Conservation (phyloP, 257 asterid species). For the Solanum tarijense region DNA sequence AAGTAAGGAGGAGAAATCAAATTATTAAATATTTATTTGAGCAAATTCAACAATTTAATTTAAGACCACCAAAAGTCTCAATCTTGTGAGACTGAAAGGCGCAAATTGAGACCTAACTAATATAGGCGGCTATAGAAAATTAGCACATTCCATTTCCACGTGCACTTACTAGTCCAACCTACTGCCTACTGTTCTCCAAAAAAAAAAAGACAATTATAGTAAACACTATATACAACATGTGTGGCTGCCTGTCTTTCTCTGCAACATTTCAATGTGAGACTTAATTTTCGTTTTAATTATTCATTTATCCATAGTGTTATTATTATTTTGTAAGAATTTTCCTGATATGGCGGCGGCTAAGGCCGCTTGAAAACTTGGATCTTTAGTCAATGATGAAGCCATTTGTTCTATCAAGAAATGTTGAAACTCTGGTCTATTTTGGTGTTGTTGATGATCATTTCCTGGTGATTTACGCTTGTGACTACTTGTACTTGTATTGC, state of each 20-base stretch:
- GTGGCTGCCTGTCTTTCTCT: background rate
- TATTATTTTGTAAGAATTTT: slow-evolving; percentile 4
- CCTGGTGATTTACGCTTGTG: background rate
- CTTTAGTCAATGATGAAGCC: slow-evolving; percentile 17
- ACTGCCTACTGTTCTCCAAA: background rate
- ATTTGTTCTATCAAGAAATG: slow-evolving; percentile 12
- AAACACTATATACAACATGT: background rate
- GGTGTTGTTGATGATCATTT: background rate
- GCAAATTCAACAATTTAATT: background rate
- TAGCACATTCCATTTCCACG: background rate
- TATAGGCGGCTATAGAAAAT: background rate
- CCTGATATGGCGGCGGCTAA: slow-evolving; percentile 20
- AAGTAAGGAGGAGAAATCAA: background rate
- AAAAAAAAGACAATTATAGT: background rate
- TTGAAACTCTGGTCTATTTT: slow-evolving; percentile 11
- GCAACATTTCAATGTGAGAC: background rate
- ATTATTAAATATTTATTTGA: background rate
- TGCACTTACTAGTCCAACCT: background rate
- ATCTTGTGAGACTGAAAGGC: background rate
- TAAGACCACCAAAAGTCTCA: background rate
- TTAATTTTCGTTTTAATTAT: background rate
- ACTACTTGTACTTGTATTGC: background rate
- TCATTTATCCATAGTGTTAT: background rate
- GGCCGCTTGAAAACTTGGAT: slow-evolving; percentile 17
- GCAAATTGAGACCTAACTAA: background rate